phyloP scores from a whole-genome alignment of 768 basidiomycete species.

The Xerocomellus chrysenteron region DNA sequence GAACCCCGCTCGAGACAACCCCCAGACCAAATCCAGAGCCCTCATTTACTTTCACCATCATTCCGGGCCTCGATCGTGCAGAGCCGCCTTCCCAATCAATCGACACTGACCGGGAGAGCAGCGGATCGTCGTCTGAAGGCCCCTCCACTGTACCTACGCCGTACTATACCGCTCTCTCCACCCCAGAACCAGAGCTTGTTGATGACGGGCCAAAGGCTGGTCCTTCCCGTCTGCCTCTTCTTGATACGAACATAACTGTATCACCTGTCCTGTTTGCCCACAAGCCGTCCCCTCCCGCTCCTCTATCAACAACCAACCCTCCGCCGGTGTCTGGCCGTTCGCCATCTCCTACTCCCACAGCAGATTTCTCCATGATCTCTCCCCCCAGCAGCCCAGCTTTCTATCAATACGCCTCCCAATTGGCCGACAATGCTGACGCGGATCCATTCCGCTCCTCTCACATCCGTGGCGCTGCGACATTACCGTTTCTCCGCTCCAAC shows the following conservation, averaged over 20 bases:
- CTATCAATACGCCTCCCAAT: conserved; percentile 32
- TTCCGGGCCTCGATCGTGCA: conserved; percentile 1
- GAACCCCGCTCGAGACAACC: background rate
- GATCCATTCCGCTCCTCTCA: conserved; percentile 26
- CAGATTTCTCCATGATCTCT: conserved; percentile 48
- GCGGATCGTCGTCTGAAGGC: conserved; percentile 16
- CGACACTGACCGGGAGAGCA: background rate
- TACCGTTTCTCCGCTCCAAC: conserved; percentile 33
- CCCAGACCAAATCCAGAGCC: background rate
- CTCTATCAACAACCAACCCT: conserved; percentile 28
- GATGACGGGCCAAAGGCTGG: conserved; percentile 22
- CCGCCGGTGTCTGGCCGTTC: conserved; percentile 32
- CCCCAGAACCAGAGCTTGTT: conserved; percentile 26
- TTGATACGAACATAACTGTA: conserved; percentile 19
- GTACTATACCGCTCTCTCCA: conserved; percentile 34
- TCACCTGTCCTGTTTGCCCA: background rate
- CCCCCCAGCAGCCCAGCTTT: conserved; percentile 39
- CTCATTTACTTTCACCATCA: conserved; percentile 11
- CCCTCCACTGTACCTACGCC: conserved; percentile 25
- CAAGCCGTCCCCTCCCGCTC: conserved; percentile 26
- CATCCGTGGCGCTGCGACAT: conserved; percentile 22
- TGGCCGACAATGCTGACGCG: conserved; percentile 14
- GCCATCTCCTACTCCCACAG: conserved; percentile 44
- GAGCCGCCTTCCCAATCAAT: background rate
- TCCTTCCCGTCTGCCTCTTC: conserved; percentile 27